Percentiles rank a stretch among this genome's conserved stretches.
Conservation (phyloP, 768 basidiomycete genomes). For the Pleurotus tuoliensis region DNA sequence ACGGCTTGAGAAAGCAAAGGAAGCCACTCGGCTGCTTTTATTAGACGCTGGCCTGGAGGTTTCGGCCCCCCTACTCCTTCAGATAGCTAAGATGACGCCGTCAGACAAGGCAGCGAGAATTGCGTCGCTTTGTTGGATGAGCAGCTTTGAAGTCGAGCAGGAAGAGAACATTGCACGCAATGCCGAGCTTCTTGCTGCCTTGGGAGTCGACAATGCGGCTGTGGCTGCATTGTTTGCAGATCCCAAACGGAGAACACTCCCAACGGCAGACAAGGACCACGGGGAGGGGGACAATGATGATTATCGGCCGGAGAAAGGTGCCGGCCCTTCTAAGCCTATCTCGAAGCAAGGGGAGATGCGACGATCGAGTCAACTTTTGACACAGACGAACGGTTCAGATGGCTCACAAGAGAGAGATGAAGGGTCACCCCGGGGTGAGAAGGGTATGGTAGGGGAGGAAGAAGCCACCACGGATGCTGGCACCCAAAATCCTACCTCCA, state of each 20-base stretch:
- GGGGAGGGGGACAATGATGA: background rate
- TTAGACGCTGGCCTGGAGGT: background rate
- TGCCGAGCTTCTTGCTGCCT: background rate
- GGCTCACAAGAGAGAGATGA: too few relatives aligned
- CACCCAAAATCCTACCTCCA: too few relatives aligned
- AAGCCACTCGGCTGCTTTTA: background rate
- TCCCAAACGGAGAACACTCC: constrained; percentile 9
- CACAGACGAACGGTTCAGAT: background rate
- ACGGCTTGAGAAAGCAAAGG: background rate
- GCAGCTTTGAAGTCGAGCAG: background rate
- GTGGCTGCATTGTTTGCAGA: constrained; percentile 4
- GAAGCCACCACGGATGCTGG: too few relatives aligned
- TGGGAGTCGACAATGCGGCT: constrained; percentile 7
- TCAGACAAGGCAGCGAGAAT: background rate
- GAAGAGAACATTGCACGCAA: background rate
- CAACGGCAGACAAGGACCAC: background rate
- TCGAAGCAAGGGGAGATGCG: background rate
- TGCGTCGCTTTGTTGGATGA: background rate
- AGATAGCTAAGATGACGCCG: background rate
- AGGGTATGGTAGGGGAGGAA: too few relatives aligned
- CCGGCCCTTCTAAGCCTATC: background rate
- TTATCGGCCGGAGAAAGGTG: background rate
- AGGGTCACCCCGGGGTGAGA: too few relatives aligned
- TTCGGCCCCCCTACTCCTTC: background rate
- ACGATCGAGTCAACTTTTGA: background rate